phyloP scores from a whole-genome alignment of 2,329 filamentous ascomycete genomes.

The Aphanoascus verrucosus region DNA sequence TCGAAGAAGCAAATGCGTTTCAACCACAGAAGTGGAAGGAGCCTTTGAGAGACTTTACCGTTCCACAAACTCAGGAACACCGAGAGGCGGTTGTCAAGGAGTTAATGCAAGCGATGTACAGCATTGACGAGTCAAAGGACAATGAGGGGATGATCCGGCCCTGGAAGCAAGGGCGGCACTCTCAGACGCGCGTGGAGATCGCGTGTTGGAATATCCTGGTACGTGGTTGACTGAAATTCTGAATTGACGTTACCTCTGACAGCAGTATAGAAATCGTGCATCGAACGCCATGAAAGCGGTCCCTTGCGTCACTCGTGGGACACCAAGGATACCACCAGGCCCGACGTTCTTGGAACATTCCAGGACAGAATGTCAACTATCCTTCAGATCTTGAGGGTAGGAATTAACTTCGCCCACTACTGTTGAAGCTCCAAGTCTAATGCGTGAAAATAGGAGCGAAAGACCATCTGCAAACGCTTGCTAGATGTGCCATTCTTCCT shows the following conservation, averaged over 20 bases:
- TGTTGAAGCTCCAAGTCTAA: neutral
- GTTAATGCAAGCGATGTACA: slow-evolving; percentile 27
- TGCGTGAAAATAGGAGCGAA: slow-evolving; percentile 21
- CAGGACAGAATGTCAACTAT: slow-evolving; percentile 17
- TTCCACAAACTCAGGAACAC: slow-evolving; percentile 19
- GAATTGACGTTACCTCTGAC: neutral
- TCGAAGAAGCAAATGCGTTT: slow-evolving; percentile 18
- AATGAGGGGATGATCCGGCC: slow-evolving; percentile 26
- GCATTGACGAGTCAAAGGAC: slow-evolving; percentile 22
- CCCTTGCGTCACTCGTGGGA: slow-evolving; percentile 22
- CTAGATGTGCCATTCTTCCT: slow-evolving; percentile 27
- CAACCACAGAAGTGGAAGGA: slow-evolving; percentile 6
- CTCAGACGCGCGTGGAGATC: slow-evolving; percentile 22
- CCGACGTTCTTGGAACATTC: slow-evolving; percentile 19
- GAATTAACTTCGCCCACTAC: neutral
- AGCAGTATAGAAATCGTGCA: slow-evolving; percentile 18
- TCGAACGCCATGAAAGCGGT: slow-evolving; percentile 21
- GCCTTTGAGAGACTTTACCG: slow-evolving; percentile 19
- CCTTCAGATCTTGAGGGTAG: slow-evolving; percentile 13
- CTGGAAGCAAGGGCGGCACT: slow-evolving; percentile 22
- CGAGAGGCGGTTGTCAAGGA: slow-evolving; percentile 22
- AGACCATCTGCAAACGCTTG: slow-evolving; percentile 34
- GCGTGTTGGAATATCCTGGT: slow-evolving; percentile 28
- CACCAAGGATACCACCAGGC: slow-evolving; percentile 14
- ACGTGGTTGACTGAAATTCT: slow-evolving; percentile 4